Conservation (phyloP, 2,329 filamentous ascomycete genomes). For the Domatiomyces globalis region DNA sequence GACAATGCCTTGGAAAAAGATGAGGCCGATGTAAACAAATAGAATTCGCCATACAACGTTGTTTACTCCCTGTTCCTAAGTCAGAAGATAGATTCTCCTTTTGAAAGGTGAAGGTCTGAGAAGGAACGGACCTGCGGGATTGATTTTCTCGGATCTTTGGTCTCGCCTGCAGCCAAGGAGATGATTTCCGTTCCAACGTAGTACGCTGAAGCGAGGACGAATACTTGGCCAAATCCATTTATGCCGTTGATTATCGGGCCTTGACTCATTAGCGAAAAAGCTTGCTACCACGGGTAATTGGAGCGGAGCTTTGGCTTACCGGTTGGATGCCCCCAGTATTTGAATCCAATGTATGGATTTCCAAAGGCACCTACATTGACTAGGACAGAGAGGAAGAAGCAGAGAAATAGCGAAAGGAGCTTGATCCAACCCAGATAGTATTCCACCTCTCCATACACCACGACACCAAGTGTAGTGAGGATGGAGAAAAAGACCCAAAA, state of each 20-base stretch:
- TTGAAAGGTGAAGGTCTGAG: slow-evolving; percentile 26
- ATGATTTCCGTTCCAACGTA: slow-evolving; percentile 35
- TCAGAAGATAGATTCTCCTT: not conserved
- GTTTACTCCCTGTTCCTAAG: slow-evolving; percentile 31
- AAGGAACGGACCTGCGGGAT: slow-evolving; percentile 36
- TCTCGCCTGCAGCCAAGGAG: slow-evolving; percentile 43
- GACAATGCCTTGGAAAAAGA: slow-evolving; percentile 38
- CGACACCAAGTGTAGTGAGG: slow-evolving; percentile 28
- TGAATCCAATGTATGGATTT: slow-evolving; percentile 46
- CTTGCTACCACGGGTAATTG: slow-evolving; percentile 29
- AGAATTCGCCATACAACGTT: slow-evolving; percentile 41
- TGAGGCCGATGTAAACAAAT: slow-evolving; percentile 38
- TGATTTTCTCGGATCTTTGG: slow-evolving; percentile 36
- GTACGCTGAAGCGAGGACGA: slow-evolving; percentile 25
- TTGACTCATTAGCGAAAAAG: slow-evolving; percentile 31
- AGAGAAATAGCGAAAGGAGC: slow-evolving; percentile 22
- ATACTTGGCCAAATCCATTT: slow-evolving; percentile 25
- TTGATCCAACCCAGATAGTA: slow-evolving; percentile 29
- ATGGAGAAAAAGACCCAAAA: slow-evolving; percentile 33
- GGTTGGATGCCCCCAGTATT: slow-evolving; percentile 55
- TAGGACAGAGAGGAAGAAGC: slow-evolving; percentile 24
- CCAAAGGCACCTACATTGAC: slow-evolving; percentile 25
- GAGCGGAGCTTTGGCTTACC: not conserved
- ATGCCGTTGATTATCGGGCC: slow-evolving; percentile 25
- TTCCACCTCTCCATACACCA: slow-evolving; percentile 42